Evolutionary conservation across 2,329 filamentous ascomycete species (phyloP).

Genomic region (Arthrobotrys sphaeroides): DNA sequence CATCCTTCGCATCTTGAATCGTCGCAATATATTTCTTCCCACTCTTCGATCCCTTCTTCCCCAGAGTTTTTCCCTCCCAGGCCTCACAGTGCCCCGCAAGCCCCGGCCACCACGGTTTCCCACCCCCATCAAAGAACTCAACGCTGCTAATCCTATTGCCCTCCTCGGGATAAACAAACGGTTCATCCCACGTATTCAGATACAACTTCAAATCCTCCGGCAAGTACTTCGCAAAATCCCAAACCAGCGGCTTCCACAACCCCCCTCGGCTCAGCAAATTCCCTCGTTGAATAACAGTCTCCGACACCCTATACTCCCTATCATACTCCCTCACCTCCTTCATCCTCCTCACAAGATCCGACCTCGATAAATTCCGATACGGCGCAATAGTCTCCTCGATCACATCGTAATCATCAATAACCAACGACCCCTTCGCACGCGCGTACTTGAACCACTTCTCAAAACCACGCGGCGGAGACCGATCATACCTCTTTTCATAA

Average conservation of each 20-base stretch:
- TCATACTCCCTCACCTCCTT: conserved; percentile 60
- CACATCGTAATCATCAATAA: conserved; percentile 67
- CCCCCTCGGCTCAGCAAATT: not conserved
- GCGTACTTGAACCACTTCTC: conserved; percentile 65
- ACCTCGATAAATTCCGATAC: conserved; percentile 57
- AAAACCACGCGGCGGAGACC: conserved; percentile 65
- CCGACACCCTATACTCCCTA: not conserved
- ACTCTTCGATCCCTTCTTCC: not conserved
- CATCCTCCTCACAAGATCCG: conserved; percentile 52
- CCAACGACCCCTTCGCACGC: conserved; percentile 60
- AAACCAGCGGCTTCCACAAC: not conserved
- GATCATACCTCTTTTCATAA: conserved; percentile 63
- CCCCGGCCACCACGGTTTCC: conserved; percentile 13
- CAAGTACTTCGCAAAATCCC: not conserved
- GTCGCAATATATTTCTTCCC: conserved; percentile 11
- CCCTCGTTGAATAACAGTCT: not conserved
- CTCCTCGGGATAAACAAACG: conserved; percentile 55
- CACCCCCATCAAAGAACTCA: not conserved
- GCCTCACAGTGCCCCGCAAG: conserved; percentile 3
- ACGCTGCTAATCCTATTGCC: conserved; percentile 18
- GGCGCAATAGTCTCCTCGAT: conserved; percentile 62
- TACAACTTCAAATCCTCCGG: conserved; percentile 14
- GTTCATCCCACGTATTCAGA: conserved; percentile 27
- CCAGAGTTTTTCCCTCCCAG: not conserved
- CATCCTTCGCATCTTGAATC: conserved; percentile 20